These are phyloP conservation scores for Emiliania huxleyi DNA, from an alignment of 78 protist species.

Conservation along the genomic window DNA sequence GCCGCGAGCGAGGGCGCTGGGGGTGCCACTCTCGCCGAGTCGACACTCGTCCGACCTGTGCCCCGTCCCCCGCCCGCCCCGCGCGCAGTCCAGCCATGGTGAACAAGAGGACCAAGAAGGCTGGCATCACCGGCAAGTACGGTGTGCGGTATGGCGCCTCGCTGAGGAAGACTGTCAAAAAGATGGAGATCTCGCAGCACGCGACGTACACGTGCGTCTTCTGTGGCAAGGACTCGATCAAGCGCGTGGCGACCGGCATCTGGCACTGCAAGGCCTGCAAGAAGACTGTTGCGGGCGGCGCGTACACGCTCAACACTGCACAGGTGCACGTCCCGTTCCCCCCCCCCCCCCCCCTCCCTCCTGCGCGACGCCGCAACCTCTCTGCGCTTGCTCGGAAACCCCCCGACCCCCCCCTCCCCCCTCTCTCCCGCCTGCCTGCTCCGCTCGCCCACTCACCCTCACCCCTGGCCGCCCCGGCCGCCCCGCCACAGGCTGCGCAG, in stretches of 20 bases:
- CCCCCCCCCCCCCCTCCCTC: too few relatives aligned
- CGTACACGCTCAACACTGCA: conserved; percentile 20
- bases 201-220: conserved; percentile 56
- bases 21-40: too few relatives aligned
- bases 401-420: too few relatives aligned
- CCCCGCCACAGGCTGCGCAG: conserved; percentile 6
- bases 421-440: too few relatives aligned
- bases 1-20: too few relatives aligned
- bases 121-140: conserved; percentile 69
- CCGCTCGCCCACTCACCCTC: too few relatives aligned
- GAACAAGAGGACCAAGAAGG: conserved; percentile 68
- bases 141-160: conserved; percentile 76
- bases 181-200: conserved; percentile 62
- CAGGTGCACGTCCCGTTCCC: too few relatives aligned
- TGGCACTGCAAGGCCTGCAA: conserved; percentile 62
- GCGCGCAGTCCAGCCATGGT: neutral
- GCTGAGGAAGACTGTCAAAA: conserved; percentile 51
- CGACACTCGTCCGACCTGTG: too few relatives aligned
- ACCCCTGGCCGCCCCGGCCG: too few relatives aligned
- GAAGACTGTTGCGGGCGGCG: conserved; percentile 54
- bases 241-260: conserved; percentile 62
- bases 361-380: too few relatives aligned
- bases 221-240: conserved; percentile 67
- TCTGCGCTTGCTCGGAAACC: too few relatives aligned
- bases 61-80: too few relatives aligned